These are phyloP conservation scores for Teunomyces aglyptinius DNA, from an alignment of 805 yeast genomes.

Conservation along the genomic window DNA sequence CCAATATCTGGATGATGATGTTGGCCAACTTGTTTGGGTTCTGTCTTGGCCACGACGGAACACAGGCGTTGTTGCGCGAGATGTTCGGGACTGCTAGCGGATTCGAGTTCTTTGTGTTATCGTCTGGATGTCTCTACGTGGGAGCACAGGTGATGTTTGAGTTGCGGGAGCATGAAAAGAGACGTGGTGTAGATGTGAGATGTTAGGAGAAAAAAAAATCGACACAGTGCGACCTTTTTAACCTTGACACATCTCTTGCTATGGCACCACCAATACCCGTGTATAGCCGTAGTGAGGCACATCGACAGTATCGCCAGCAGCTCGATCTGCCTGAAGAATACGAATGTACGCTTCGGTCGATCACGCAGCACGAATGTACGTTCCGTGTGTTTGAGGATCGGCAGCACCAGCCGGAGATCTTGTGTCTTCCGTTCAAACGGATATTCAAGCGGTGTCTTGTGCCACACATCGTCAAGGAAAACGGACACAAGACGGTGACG, in stretches of 20 bases:
- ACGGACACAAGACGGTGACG: constrained; percentile 24
- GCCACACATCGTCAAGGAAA: constrained; percentile 16
- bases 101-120: constrained; percentile 54
- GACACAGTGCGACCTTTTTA: not conserved
- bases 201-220: too few relatives aligned
- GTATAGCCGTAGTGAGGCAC: constrained; percentile 28
- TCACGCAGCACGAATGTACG: constrained; percentile 44
- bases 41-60: constrained; percentile 89
- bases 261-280: constrained; percentile 50
- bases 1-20: constrained; percentile 97
- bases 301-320: constrained; percentile 22
- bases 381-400: constrained; percentile 23
- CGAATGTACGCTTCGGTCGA: constrained; percentile 31
- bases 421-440: constrained; percentile 44
- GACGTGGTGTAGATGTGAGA: constrained; percentile 78
- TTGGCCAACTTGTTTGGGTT: constrained; percentile 93
- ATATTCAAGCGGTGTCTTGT: constrained; percentile 40
- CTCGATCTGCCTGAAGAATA: constrained; percentile 30
- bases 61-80: constrained; percentile 58
- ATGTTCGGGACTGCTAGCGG: constrained; percentile 76
- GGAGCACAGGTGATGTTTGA: constrained; percentile 96
- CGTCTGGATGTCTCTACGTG: constrained; percentile 69
- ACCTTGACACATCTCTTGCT: too few relatives aligned
- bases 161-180: constrained; percentile 77
- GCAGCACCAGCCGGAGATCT: constrained; percentile 30